Conservation (phyloP, 306 rosid species). For the Quercus dentata region DNA sequence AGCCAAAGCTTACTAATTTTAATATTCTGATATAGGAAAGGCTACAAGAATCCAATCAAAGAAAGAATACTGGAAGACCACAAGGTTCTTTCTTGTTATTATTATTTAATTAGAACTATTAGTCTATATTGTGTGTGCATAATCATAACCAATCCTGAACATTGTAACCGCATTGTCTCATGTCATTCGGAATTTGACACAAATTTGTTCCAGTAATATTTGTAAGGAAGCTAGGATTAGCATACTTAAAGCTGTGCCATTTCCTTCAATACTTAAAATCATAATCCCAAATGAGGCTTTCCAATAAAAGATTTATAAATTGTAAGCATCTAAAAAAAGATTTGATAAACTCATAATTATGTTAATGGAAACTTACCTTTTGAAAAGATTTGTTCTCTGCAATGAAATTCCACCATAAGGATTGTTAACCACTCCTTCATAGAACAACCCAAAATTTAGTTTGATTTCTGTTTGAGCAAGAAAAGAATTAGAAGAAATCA, state of each 20-base stretch:
- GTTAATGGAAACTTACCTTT: conserved; percentile 50
- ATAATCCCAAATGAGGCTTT: too few species aligned
- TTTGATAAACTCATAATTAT: conserved; percentile 4
- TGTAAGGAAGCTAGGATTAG: too few species aligned
- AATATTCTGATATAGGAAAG: conserved; percentile 78
- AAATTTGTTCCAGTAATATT: too few species aligned
- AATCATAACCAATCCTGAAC: too few species aligned
- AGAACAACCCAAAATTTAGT: conserved; percentile 70
- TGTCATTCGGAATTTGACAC: too few species aligned
- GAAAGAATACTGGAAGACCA: not conserved
- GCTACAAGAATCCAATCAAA: conserved; percentile 33
- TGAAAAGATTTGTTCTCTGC: conserved; percentile 83
- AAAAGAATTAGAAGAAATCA: conserved; percentile 18
- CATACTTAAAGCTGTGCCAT: too few species aligned
- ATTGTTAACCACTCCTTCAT: conserved; percentile 92
- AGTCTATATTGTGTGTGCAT: too few species aligned
- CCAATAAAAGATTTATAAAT: too few species aligned
- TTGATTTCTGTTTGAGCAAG: conserved; percentile 24
- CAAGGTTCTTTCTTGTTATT: not conserved
- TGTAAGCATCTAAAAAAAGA: too few species aligned
- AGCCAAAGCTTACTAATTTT: conserved; percentile 71
- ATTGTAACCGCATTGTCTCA: too few species aligned
- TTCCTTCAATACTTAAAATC: too few species aligned
- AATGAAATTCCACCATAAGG: conserved; percentile 93
- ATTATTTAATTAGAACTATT: too few species aligned